Base-by-base conservation (phyloP, 106 monocot genomes). In the Allium cepa region DNA sequence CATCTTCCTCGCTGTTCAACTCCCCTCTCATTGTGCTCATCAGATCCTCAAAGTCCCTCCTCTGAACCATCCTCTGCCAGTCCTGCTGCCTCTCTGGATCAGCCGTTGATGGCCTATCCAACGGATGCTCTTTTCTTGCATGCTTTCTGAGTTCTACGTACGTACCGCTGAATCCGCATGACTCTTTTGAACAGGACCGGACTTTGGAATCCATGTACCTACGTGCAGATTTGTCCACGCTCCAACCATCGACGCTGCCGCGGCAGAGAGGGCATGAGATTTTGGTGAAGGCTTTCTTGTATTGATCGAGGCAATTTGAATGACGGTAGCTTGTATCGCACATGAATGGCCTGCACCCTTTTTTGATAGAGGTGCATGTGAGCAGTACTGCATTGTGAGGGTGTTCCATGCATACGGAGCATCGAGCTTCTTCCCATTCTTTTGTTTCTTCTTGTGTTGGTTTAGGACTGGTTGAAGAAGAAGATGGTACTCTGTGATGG, bases 341-440 rank as follows among this genome's bases (percentile, higher is more conserved):
- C 86, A 96, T 92, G 80, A 86, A 96, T 7, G 96, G 75, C 0
- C 79, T 83, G 49, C 96, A 96, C 3, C 96, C 96, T 57, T 87
- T 92, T 26, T 86, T 78, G 11, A 69, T 61, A 10, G 84, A 97
- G 8, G 88, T 56, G 71, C 97, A 97, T 12, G 66, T 56, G 26
- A 97, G 97, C 11, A 97, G 87, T 50, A 97, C 92, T 1, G 97
- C 92, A 69, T 97, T 97, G 82, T 97, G 97, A 8, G 97, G 97
- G 45, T 92, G 86, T 45, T 97, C 97, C 92, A 92, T 89, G 79
- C 92, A 92, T 13, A 97, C 84, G 22, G 97, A 80, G 52, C 96
- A 96, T 1, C 84, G 77, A 10, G 79, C 83, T 53, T 89, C 89
- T 46, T 92, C 92, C 88, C 91, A 97, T 69, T 92, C 79, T 52